Evolutionary conservation across 2,329 filamentous ascomycete genomes (phyloP).

Genomic region (Neonectria ditissima): DNA sequence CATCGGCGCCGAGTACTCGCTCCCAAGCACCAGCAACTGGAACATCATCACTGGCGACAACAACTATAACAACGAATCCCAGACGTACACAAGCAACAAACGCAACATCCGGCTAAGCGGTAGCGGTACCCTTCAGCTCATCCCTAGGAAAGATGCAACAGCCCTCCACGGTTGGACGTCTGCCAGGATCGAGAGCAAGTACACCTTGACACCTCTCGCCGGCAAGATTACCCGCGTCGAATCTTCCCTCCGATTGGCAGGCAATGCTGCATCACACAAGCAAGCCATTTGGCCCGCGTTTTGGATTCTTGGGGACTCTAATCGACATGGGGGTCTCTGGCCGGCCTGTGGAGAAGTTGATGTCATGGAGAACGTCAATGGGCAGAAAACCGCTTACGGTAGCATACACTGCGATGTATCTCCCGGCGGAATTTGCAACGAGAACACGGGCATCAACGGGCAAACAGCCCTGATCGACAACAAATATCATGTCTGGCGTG

Average conservation of each 20-base stretch:
- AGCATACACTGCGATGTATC: constrained; percentile 63
- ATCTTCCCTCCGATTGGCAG: constrained; percentile 60
- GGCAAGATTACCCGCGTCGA: constrained; percentile 62
- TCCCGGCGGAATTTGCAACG: constrained; percentile 63
- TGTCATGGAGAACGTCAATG: constrained; percentile 68
- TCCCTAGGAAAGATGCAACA: constrained; percentile 57
- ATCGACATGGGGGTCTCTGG: constrained; percentile 62
- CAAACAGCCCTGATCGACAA: constrained; percentile 52
- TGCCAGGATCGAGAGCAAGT: constrained; percentile 63
- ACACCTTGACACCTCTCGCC: constrained; percentile 57
- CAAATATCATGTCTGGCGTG: constrained; percentile 62
- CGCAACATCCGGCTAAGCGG: constrained; percentile 64
- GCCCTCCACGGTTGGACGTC: constrained; percentile 63
- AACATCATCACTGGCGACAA: constrained; percentile 55
- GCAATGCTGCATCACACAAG: constrained; percentile 54
- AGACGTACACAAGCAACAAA: constrained; percentile 61
- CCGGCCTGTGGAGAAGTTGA: constrained; percentile 68
- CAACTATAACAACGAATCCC: constrained; percentile 63
- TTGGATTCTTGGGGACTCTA: constrained; percentile 65
- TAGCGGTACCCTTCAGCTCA: constrained; percentile 62
- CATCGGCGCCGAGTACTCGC: constrained; percentile 49
- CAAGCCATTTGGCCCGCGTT: constrained; percentile 71
- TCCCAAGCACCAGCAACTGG: constrained; percentile 55
- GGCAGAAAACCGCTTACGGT: constrained; percentile 58
- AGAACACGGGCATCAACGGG: constrained; percentile 57